These are phyloP conservation scores for Aspergillus oerlinghausenensis DNA, from an alignment of 2,329 filamentous ascomycete genomes.

Conservation along the genomic window DNA sequence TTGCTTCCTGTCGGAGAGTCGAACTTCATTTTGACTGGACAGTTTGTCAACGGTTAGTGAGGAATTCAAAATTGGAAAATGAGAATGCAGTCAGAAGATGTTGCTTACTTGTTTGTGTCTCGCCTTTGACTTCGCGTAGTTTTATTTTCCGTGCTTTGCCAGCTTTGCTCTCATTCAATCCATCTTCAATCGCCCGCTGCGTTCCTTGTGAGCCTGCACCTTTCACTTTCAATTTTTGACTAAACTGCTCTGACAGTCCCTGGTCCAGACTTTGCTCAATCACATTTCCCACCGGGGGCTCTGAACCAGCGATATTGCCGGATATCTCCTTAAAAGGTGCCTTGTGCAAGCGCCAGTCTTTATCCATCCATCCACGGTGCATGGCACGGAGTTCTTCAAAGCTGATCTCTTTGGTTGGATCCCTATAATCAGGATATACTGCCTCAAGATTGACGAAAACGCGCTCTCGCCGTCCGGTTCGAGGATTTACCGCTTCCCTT, in stretches of 20 bases:
- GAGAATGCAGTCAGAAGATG: too few species aligned
- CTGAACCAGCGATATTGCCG: slow-evolving; percentile 26
- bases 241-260: slow-evolving; percentile 25
- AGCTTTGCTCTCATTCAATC: slow-evolving; percentile 23
- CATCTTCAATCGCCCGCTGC: slow-evolving; percentile 16
- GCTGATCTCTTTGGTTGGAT: slow-evolving; percentile 70
- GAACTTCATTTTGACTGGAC: slow-evolving; percentile 80
- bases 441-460: slow-evolving; percentile 83
- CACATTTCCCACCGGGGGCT: slow-evolving; percentile 12
- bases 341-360: slow-evolving; percentile 47
- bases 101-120: slow-evolving; percentile 81
- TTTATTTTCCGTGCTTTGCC: slow-evolving; percentile 66
- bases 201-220: slow-evolving; percentile 14
- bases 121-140: slow-evolving; percentile 72
- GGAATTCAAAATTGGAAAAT: background rate
- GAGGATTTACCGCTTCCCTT: slow-evolving; percentile 77
- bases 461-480: slow-evolving; percentile 76
- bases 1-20: slow-evolving; percentile 85
- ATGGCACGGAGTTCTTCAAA: slow-evolving; percentile 88
- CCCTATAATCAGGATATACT: slow-evolving; percentile 73
- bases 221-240: slow-evolving; percentile 29
- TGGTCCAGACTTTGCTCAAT: slow-evolving; percentile 18
- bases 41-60: background rate
- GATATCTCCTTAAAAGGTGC: slow-evolving; percentile 55
- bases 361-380: slow-evolving; percentile 62